Evolutionary conservation across 306 rosid genomes (phyloP), one percentile per base, ranked within the genome.

Genomic region (Carpinus viminea): DNA sequence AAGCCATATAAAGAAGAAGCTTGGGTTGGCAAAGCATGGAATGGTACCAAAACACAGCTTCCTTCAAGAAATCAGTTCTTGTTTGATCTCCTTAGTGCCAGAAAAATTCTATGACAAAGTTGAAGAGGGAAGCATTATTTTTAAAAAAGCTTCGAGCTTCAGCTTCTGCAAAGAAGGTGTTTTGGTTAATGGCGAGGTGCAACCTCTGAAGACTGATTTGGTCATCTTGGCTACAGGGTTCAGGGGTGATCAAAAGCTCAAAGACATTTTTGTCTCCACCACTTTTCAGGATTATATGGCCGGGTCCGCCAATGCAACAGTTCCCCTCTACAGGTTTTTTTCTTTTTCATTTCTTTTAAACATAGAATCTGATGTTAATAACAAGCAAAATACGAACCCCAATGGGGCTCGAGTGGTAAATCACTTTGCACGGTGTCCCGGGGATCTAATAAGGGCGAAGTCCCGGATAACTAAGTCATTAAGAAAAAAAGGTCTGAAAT

Each of bases 41-140:
- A 85, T 92, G 96, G 89, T 92, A 10, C 96, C 96, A 2, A 76
- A 55, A 59, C 93, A 87, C 8, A 81, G 91, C 47, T 90, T 92
- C 61, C 86, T 83, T 43, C 78, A 86, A 56, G 71, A 86, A 9
- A 16, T 92, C 0, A 87, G 77, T 78, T 56, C 93, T 7, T 86
- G 96, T 81, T 6, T 81, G 76, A 7, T 79, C 46, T 47, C 90
- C 16, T 48, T 24, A 1, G 71, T 90, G 68, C 93, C 93, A 0
- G 88, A 84, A 34, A 87, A 86, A 21, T 88, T 92, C 77, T 87
- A 79, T 24, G 88, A 92, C 11, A 81, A 77, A 77, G 97, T 88
- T 5, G 85, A 81, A 74, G 90, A 92, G 66, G 93, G 95, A 59
- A 87, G 93, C 51, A 87, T 90, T 52, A n/a, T 86, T 4, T 66